Evolutionary conservation across 2,329 filamentous ascomycete species (phyloP).

Genomic region (Scedosporium dehoogii): DNA sequence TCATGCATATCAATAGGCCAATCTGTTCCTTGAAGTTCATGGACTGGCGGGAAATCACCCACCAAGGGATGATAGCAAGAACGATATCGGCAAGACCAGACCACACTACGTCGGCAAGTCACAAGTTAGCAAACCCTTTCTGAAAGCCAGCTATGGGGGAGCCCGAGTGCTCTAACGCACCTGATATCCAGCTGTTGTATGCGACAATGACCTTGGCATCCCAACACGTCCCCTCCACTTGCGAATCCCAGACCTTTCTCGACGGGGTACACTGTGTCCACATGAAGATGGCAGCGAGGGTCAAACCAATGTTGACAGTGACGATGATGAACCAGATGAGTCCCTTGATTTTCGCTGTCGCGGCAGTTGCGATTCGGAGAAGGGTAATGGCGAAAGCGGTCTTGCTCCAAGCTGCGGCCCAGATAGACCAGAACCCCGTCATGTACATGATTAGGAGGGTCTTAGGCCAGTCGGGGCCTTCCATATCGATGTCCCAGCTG

Average conservation of each 20-base stretch:
- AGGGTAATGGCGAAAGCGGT: slow-evolving; percentile 27
- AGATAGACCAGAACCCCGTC: slow-evolving; percentile 20
- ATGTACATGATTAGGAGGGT: slow-evolving; percentile 19
- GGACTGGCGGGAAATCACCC: slow-evolving; percentile 26
- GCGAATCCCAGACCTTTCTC: neutral
- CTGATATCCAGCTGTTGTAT: slow-evolving; percentile 9
- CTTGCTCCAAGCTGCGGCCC: slow-evolving; percentile 25
- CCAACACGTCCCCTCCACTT: slow-evolving; percentile 5
- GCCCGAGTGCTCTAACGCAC: neutral
- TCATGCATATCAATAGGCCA: slow-evolving; percentile 31
- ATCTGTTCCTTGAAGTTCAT: slow-evolving; percentile 30
- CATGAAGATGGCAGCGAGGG: slow-evolving; percentile 3
- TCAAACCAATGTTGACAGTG: slow-evolving; percentile 17
- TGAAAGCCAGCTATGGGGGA: neutral
- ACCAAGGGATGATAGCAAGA: slow-evolving; percentile 29
- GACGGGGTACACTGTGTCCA: slow-evolving; percentile 6
- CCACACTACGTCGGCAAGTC: slow-evolving; percentile 13
- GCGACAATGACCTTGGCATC: slow-evolving; percentile 3
- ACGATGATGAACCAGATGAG: slow-evolving; percentile 23
- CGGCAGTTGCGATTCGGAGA: slow-evolving; percentile 17
- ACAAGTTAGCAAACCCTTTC: neutral
- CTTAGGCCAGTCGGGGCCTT: neutral
- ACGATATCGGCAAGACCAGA: slow-evolving; percentile 27
- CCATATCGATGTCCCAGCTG: slow-evolving; percentile 8
- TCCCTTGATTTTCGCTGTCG: slow-evolving; percentile 15